A percentile compares a stretch with the other conserved stretches of the same genome.
phyloP scores from a whole-genome alignment of 768 basidiomycete species.

The Suillus spraguei region DNA sequence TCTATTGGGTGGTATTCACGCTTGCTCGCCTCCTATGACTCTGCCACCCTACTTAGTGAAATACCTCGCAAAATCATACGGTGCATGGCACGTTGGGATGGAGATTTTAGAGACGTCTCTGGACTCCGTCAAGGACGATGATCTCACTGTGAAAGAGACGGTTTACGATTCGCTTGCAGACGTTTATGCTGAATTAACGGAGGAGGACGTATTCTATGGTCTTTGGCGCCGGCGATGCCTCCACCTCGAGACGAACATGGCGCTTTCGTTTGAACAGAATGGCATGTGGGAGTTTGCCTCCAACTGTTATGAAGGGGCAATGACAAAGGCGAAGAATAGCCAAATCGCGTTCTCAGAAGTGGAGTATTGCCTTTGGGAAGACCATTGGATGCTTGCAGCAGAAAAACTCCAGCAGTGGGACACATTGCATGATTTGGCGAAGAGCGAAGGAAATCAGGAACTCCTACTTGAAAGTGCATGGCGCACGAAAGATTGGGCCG shows the following conservation, averaged over 20 bases:
- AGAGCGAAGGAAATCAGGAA: conserved; percentile 88
- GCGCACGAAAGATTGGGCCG: conserved; percentile 92
- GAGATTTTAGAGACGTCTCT: conserved; percentile 85
- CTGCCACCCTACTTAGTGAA: conserved; percentile 95
- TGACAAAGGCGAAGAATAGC: conserved; percentile 80
- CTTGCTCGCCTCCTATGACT: conserved; percentile 85
- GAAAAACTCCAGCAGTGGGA: conserved; percentile 99
- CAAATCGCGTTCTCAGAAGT: conserved; percentile 88
- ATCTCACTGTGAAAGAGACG: conserved; percentile 76
- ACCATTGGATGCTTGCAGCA: conserved; percentile 96
- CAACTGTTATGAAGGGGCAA: conserved; percentile 86
- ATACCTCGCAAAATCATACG: conserved; percentile 94
- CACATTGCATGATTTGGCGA: conserved; percentile 86
- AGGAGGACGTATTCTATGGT: conserved; percentile 98
- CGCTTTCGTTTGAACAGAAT: conserved; percentile 89
- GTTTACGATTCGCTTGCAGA: conserved; percentile 92
- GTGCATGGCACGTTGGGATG: conserved; percentile 91
- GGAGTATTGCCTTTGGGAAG: conserved; percentile 98
- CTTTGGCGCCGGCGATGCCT: conserved; percentile 89
- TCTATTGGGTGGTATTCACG: conserved; percentile 79
- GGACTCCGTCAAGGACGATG: conserved; percentile 79
- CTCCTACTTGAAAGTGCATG: conserved; percentile 94
- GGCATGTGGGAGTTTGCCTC: conserved; percentile 97
- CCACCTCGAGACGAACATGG: conserved; percentile 88
- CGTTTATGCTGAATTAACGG: conserved; percentile 91